Evolutionary conservation across 371 early-diverging fungal species (phyloP).

Genomic region (Mucor circinelloides): DNA sequence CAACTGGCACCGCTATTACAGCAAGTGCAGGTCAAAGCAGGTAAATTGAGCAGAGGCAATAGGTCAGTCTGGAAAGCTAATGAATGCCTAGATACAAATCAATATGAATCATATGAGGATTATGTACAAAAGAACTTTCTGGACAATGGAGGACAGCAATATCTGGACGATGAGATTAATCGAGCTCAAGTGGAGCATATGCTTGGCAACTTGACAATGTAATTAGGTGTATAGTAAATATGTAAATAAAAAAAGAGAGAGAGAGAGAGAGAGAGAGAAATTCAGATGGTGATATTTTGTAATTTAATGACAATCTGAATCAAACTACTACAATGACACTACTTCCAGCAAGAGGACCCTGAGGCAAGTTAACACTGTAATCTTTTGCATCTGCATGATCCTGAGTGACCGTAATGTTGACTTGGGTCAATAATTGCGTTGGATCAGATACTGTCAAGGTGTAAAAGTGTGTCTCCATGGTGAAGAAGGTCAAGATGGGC

Average conservation of each 20-base stretch:
- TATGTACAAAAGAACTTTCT: slow-evolving; percentile 41
- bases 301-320: neutral
- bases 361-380: slow-evolving; percentile 7
- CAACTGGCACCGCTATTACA: slow-evolving; percentile 23
- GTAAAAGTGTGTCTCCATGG: neutral
- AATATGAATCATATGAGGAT: slow-evolving; percentile 38
- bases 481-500: slow-evolving; percentile 19
- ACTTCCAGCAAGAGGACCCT: slow-evolving; percentile 12
- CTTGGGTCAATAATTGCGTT: slow-evolving; percentile 19
- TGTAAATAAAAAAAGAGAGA: neutral
- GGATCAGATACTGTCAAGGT: slow-evolving; percentile 29
- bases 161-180: slow-evolving; percentile 37
- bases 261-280: neutral
- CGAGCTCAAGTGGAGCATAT: slow-evolving; percentile 39
- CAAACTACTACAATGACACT: slow-evolving; percentile 1
- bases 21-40: slow-evolving; percentile 9
- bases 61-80: neutral
- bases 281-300: neutral
- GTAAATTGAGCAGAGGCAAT: neutral
- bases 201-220: slow-evolving; percentile 34
- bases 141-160: slow-evolving; percentile 36
- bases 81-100: slow-evolving; percentile 7
- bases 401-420: slow-evolving; percentile 5
- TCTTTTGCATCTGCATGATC: neutral
- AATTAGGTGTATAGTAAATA: neutral